Base-by-base conservation (phyloP, 2,329 filamentous ascomycete species). In the Colletotrichum camelliae region DNA sequence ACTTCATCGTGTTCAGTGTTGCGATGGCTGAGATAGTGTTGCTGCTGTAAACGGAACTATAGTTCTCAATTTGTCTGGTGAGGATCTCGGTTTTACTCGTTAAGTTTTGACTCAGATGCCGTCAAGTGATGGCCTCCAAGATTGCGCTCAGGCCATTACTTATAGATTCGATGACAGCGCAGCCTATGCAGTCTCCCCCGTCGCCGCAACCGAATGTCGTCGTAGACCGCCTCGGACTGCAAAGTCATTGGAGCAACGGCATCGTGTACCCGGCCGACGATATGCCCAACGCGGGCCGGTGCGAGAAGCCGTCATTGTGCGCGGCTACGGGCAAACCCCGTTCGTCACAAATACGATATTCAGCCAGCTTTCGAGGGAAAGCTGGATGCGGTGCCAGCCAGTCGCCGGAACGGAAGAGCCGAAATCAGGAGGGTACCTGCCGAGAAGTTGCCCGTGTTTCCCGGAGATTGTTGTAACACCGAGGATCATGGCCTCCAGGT, bases 281-380 rank as follows among this genome's bases (percentile, higher is more conserved):
- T 48, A 68, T 69, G 48, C 43, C 48, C 64, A 48, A 69, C 29
- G 35, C 74, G 64, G 70, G 64, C 65, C 70, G 74, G 64, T 69
- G 70, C 74, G 33, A 55, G 48, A 37, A 73, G 57, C 74, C 64
- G 70, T 60, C 7, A 7, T 68, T 65, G 70, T 74, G n/a, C 57
- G 48, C 62, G 12, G 43, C 24, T 43, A 16, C 58, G 33, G 18
- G n/a, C 43, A 48, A 65, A 12, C 24, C 4, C 35, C 31, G 33
- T 58, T 48, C 58, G 64, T 58, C 37, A 58, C 43, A 43, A 31
- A 39, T 74, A 69, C 48, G 58, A 65, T 31, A 12, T 39, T 15
- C 48, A 43, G 33, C 33, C 35, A 29, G 21, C 27, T 21, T 37
- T 58, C 70, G 43, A 60, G 15, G 10, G 31, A 24, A 55, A 8